Base-by-base conservation (phyloP, 1,284 basidiomycete genomes). In the Heterobasidion occidentale region DNA sequence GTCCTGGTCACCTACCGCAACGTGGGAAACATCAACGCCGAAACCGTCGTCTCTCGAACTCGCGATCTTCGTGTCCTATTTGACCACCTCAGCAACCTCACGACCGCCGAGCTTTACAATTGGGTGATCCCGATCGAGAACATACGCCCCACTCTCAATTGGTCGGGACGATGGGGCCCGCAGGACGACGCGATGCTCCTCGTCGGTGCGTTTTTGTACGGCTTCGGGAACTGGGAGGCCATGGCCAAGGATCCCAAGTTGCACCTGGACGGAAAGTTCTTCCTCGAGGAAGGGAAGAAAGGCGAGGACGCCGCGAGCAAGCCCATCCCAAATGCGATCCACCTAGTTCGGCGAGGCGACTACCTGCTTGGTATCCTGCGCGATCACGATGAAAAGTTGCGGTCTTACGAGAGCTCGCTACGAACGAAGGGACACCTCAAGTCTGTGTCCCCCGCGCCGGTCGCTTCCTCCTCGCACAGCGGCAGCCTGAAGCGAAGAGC, bases 211-310 rank as follows among this genome's bases (percentile, higher is more conserved):
- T 98, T 83, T 79, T 70, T 89, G 51, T 90, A 99, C 65, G 97
- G 97, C 27, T 97, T 99, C 68, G 95, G 95, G 17, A 92, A 90
- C 63, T 99, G 97, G 97, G 97, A 99, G 68, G 79, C 83, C 48
- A 98, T 99, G 77, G 84, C 89, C 65, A 91, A 92, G 67, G 97
- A 99, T 69, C 72, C 84, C 2, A 82, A 84, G 56, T 84, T 99
- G 3, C 84, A 86, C 3, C 80, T 99, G 17, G 80, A 86, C 3
- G 93, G 90, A 70, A 97, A 96, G 69, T 96, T 99, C 75, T 99
- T 98, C 83, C 79, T 99, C 48, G 97, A 98, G 67, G 95, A 98
- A 68, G 91, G 88, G 65, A 96, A 96, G 72, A 96, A 96, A 71
- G 85, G 85, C 53, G 84, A 92, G 75, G 84, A 91, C 65, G 73